Conservation (phyloP, 192 early-diverging fungal genomes). For the Coemansia interrupta region DNA sequence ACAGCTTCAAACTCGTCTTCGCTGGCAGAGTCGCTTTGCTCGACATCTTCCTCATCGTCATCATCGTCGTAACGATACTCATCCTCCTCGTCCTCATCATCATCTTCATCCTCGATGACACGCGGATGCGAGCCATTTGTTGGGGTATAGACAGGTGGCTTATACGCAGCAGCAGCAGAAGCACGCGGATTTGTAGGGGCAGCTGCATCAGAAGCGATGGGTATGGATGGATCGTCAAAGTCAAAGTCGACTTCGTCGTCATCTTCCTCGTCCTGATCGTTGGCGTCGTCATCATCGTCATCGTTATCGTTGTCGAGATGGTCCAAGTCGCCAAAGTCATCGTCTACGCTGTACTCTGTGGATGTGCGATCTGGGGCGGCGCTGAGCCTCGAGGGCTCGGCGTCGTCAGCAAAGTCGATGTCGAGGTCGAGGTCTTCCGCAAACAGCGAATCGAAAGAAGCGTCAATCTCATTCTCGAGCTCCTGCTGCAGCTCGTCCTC, state of each 20-base stretch:
- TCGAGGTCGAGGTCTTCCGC: slow-evolving; percentile 27
- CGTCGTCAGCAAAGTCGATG: slow-evolving; percentile 15
- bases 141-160: background rate
- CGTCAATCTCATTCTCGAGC: slow-evolving; percentile 51
- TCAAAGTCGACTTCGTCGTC: slow-evolving; percentile 23
- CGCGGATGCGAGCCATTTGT: slow-evolving; percentile 16
- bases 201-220: too few relatives aligned
- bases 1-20: slow-evolving; percentile 53
- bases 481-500: slow-evolving; percentile 51
- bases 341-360: slow-evolving; percentile 8
- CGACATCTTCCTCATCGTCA: background rate
- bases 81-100: slow-evolving; percentile 21
- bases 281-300: background rate
- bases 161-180: too few relatives aligned
- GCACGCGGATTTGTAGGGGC: too few relatives aligned
- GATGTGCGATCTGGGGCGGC: slow-evolving; percentile 7
- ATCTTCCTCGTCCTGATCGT: slow-evolving; percentile 6
- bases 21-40: slow-evolving; percentile 23
- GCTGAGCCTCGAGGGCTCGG: slow-evolving; percentile 19
- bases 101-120: slow-evolving; percentile 4
- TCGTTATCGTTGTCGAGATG: background rate
- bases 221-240: slow-evolving; percentile 30
- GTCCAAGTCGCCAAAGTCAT: slow-evolving; percentile 8
- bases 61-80: background rate
- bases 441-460: slow-evolving; percentile 46